A percentile compares a stretch with the other conserved stretches of the same genome.
Evolutionary conservation across 208 protist genomes (phyloP).

Genomic region (Blastocrithidia nonstop): DNA sequence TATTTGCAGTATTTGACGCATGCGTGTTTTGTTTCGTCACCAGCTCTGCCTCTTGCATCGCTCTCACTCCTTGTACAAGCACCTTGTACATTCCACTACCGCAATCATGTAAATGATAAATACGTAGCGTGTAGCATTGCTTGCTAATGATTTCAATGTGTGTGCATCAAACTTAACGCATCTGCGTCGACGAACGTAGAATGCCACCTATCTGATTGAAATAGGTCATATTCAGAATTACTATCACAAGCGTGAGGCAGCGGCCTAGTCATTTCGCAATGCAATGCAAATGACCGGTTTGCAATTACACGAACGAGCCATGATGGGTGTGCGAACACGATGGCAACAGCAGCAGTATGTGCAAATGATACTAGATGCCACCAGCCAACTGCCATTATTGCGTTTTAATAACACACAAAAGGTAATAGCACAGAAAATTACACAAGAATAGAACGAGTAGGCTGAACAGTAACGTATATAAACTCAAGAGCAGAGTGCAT

Average conservation of each 20-base stretch:
- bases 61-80: slow-evolving; percentile 54
- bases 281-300: slow-evolving; percentile 53
- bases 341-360: slow-evolving; percentile 80
- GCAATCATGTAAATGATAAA: slow-evolving; percentile 34
- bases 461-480: too few relatives aligned
- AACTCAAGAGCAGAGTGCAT: too few relatives aligned
- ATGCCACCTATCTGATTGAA: slow-evolving; percentile 65
- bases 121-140: too few relatives aligned
- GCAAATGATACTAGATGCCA: slow-evolving; percentile 70
- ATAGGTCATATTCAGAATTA: slow-evolving; percentile 72
- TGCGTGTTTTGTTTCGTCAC: slow-evolving; percentile 61
- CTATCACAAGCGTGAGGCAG: slow-evolving; percentile 71
- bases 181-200: too few relatives aligned
- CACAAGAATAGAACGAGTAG: too few relatives aligned
- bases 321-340: slow-evolving; percentile 82
- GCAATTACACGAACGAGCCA: slow-evolving; percentile 46
- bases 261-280: slow-evolving; percentile 39
- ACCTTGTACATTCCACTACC: slow-evolving; percentile 46
- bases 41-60: slow-evolving; percentile 61
- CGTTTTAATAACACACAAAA: slow-evolving; percentile 5
- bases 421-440: too few relatives aligned
- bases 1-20: slow-evolving; percentile 38
- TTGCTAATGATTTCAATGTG: too few relatives aligned
- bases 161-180: too few relatives aligned
- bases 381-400: slow-evolving; percentile 17